These are phyloP conservation scores for Saccharomycopsis fermentans DNA, from an alignment of 805 yeast genomes.

Conservation along the genomic window DNA sequence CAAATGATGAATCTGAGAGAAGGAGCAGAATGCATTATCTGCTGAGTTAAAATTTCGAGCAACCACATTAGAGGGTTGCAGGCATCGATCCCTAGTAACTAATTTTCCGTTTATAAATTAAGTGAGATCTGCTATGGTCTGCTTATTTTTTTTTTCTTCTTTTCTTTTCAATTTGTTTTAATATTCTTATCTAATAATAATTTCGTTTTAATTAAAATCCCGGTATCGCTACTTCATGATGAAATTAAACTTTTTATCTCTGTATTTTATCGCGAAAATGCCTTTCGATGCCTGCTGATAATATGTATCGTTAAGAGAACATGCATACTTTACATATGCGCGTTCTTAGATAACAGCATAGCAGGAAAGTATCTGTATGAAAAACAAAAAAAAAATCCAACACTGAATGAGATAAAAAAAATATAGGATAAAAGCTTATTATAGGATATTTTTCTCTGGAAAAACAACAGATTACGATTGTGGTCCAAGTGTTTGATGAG, in stretches of 20 bases:
- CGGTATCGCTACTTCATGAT: not conserved
- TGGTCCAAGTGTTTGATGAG: no score
- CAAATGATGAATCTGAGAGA: conserved; percentile 6
- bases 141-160: no score
- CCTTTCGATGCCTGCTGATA: not conserved
- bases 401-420: not conserved
- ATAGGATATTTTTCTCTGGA: no score
- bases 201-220: not conserved
- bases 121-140: no score
- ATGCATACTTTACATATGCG: not conserved
- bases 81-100: no score
- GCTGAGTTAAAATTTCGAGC: not conserved
- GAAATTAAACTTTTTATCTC: not conserved
- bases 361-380: not conserved
- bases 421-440: no score
- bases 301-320: not conserved
- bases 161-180: no score
- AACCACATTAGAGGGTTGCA: no score
- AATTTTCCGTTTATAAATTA: no score
- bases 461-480: no score
- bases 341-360: not conserved
- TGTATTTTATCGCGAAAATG: not conserved
- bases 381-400: not conserved
- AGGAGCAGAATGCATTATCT: not conserved
- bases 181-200: no score